Evolutionary conservation across 768 basidiomycete species (phyloP), one percentile per base, ranked within the genome.

Genomic region (Candolleomyces aberdarensis): DNA sequence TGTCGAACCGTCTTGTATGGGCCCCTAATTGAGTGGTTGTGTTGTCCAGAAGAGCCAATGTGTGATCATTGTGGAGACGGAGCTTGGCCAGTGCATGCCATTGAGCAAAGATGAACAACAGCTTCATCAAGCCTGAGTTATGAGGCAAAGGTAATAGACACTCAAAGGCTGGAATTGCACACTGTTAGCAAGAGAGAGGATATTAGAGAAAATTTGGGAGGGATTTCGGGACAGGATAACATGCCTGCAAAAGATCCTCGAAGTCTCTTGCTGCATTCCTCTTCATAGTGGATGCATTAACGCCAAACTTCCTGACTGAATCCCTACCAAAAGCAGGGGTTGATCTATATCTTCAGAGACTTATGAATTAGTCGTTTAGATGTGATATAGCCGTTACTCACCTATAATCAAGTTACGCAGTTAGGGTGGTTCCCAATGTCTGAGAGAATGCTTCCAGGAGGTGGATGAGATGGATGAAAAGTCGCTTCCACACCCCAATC

Each of bases 401-500:
- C 74, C 70, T 32, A 7, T 55, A n/a, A 49, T 75, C 66, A 3
- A 74, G 58, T 31, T 62, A 58, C 8, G 64, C n/a, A n/a, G 63
- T n/a, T 74, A 63, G n/a, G n/a, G n/a, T n/a, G n/a, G n/a, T n/a
- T n/a, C n/a, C 3, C 39, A 13, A 36, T 64, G 59, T 14, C 54
- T 29, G 3, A 20, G 10, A 2, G 5, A 20, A n/a, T 10, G 69
- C 62, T 59, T 69, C 53, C 1, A 76, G 59, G 13, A 78, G 65
- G 0, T 71, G 69, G 5, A 78, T 57, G 0, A 78, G 62, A 56
- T 79, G 79, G 0, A 58, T 70, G 52, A 78, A 74, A 1, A 75
- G 19, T 0, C 67, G 59, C 58, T 75, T 78, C 75, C 74, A 75
- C 1, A 73, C 71, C 3, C 77, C 77, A 5, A 76, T 64, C 58